Percentiles rank a stretch among this genome's conserved stretches.
Evolutionary conservation across 192 early-diverging fungal species (phyloP).

Genomic region (Lobulomyces angularis): DNA sequence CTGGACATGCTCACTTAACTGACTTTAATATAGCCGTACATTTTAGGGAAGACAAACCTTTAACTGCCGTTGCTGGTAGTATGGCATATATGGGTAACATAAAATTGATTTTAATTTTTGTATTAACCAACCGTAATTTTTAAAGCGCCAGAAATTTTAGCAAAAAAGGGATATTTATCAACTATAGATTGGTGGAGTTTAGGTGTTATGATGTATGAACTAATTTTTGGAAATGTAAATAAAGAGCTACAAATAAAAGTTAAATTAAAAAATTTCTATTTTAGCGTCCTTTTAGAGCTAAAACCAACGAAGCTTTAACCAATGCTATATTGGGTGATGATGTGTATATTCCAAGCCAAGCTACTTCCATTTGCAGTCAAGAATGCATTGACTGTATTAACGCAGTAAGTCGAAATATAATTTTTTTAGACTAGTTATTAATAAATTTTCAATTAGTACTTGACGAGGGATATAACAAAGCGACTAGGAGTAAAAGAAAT

Average conservation of each 20-base stretch:
- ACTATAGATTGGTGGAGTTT: constrained; percentile 69
- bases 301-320: constrained; percentile 59
- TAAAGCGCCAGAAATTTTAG: constrained; percentile 34
- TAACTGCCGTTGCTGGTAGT: constrained; percentile 79
- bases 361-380: constrained; percentile 20
- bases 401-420: constrained; percentile 2
- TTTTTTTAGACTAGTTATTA: constrained; percentile 2
- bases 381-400: constrained; percentile 38
- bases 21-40: constrained; percentile 94
- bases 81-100: constrained; percentile 84
- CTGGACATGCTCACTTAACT: constrained; percentile 80
- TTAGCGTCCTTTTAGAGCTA: constrained; percentile 68
- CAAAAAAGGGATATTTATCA: constrained; percentile 34
- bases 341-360: constrained; percentile 53
- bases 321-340: constrained; percentile 58
- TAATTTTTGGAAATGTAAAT: constrained; percentile 61
- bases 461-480: constrained; percentile 57
- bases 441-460: constrained; percentile 29
- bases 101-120: too few species aligned
- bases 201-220: constrained; percentile 65
- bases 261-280: background rate
- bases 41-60: constrained; percentile 45
- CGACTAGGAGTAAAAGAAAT: constrained; percentile 65
- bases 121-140: too few species aligned
- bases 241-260: background rate